Percentiles rank a stretch among this genome's conserved stretches.
phyloP scores from a whole-genome alignment of 2,329 filamentous ascomycete genomes.

The Colletotrichum tofieldiae region DNA sequence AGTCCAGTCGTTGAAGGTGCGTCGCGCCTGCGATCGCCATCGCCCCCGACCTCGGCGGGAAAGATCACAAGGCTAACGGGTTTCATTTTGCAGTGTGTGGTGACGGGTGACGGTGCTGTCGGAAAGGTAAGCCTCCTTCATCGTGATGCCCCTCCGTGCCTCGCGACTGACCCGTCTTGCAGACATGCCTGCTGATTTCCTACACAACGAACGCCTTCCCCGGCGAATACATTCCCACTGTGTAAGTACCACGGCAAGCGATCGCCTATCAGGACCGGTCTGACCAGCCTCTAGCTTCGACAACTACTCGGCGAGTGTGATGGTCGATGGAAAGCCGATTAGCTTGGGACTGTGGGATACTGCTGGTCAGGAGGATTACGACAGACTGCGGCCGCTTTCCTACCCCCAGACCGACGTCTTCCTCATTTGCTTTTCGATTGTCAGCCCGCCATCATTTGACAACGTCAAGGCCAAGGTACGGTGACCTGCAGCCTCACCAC shows the following conservation, averaged over 20 bases:
- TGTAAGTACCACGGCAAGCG: constrained; percentile 71
- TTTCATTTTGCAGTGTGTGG: constrained; percentile 81
- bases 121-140: constrained; percentile 81
- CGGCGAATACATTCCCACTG: constrained; percentile 99
- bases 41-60: constrained; percentile 1
- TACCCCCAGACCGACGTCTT: constrained; percentile 99
- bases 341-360: constrained; percentile 99
- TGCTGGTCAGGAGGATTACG: constrained; percentile 98
- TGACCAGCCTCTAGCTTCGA: constrained; percentile 78
- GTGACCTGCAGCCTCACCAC: constrained; percentile 32
- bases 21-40: constrained; percentile 47
- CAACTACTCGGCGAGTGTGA: constrained; percentile 99
- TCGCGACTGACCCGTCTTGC: constrained; percentile 42
- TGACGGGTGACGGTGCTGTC: constrained; percentile 98
- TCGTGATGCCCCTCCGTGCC: constrained; percentile 43
- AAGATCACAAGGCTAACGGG: constrained; percentile 16
- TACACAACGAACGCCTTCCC: constrained; percentile 99
- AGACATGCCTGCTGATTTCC: constrained; percentile 99
- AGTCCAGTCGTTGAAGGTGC: constrained; percentile 93
- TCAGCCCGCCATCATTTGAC: constrained; percentile 97
- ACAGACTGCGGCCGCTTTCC: constrained; percentile 92
- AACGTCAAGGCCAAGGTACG: constrained; percentile 98
- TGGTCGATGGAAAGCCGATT: constrained; percentile 98
- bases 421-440: constrained; percentile 98
- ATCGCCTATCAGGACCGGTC: background rate